These are phyloP conservation scores for Pythium biforme DNA, from an alignment of 352 stramenopile species.

Conservation along the genomic window DNA sequence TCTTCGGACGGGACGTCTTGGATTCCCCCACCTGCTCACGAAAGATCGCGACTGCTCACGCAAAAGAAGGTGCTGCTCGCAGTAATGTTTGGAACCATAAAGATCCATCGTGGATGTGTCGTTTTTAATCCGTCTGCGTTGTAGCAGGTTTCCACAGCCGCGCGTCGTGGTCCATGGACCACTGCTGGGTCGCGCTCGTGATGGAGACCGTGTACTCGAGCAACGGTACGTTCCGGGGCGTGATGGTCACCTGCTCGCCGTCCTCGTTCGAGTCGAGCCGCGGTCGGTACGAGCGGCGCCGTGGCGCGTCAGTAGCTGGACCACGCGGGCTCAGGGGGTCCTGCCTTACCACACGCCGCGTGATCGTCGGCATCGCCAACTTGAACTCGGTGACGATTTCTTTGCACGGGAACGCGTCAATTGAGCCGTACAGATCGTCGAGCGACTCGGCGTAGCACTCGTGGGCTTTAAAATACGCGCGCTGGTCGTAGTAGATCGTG, in stretches of 20 bases:
- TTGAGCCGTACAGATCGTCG: slow-evolving; percentile 35
- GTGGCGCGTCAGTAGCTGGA: background rate
- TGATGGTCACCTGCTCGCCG: slow-evolving; percentile 2
- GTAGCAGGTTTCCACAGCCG: slow-evolving; percentile 28
- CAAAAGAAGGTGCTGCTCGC: background rate
- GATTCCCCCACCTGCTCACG: background rate
- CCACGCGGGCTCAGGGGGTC: background rate
- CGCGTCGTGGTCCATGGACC: slow-evolving; percentile 48
- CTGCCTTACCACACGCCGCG: slow-evolving; percentile 3
- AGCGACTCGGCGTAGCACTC: slow-evolving; percentile 45
- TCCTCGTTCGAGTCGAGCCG: slow-evolving; percentile 33
- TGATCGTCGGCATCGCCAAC: slow-evolving; percentile 36
- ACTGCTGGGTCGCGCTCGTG: slow-evolving; percentile 40
- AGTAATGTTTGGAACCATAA: too few species aligned
- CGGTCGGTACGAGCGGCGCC: slow-evolving; percentile 24
- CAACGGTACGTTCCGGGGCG: background rate
- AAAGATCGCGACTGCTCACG: slow-evolving; percentile 1
- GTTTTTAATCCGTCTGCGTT: background rate
- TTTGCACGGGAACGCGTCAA: slow-evolving; percentile 28
- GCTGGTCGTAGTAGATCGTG: slow-evolving; percentile 71
- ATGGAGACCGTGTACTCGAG: slow-evolving; percentile 35
- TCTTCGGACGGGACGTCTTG: background rate
- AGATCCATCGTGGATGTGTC: too few species aligned
- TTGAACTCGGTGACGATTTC: slow-evolving; percentile 35
- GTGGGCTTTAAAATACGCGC: slow-evolving; percentile 39